phyloP scores from a whole-genome alignment of 805 yeast genomes.

The Kazachstania taianensis region DNA sequence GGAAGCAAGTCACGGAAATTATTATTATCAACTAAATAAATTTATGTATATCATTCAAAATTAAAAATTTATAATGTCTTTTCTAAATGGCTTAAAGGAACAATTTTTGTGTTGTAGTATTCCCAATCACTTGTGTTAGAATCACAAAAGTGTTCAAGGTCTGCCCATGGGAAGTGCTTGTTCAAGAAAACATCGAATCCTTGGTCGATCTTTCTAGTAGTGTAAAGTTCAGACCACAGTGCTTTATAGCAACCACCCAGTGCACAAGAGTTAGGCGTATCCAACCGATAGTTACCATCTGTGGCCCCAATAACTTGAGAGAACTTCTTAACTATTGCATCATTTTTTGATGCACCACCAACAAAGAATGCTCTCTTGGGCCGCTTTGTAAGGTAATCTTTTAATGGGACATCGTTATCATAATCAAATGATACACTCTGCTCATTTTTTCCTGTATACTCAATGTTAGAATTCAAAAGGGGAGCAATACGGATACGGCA shows the following conservation, averaged over 20 bases:
- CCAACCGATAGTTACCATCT: slow-evolving; percentile 57
- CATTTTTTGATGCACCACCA: slow-evolving; percentile 78
- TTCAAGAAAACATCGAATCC: slow-evolving; percentile 38
- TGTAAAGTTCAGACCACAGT: slow-evolving; percentile 49
- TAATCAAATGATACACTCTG: slow-evolving; percentile 28
- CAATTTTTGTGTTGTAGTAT: slow-evolving; percentile 23
- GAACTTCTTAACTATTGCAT: slow-evolving; percentile 56
- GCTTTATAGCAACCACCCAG: slow-evolving; percentile 86
- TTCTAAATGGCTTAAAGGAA: slow-evolving; percentile 26
- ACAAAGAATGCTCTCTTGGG: slow-evolving; percentile 73
- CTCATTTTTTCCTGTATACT: neutral
- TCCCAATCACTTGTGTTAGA: slow-evolving; percentile 23
- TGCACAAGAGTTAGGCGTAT: slow-evolving; percentile 85
- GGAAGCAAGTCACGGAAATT: too few relatives aligned
- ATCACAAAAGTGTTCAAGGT: slow-evolving; percentile 21
- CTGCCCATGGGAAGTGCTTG: slow-evolving; percentile 39
- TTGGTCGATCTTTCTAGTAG: slow-evolving; percentile 12
- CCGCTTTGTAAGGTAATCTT: slow-evolving; percentile 27
- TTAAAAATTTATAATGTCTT: too few relatives aligned
- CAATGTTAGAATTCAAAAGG: slow-evolving; percentile 33
- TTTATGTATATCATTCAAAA: too few relatives aligned
- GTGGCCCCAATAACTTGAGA: slow-evolving; percentile 55
- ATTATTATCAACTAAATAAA: neutral
- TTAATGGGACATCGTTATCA: slow-evolving; percentile 17
- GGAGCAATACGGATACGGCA: slow-evolving; percentile 76